These are phyloP conservation scores for Myriosclerotinia duriaeana DNA, from an alignment of 2,329 filamentous ascomycete species.

Conservation along the genomic window DNA sequence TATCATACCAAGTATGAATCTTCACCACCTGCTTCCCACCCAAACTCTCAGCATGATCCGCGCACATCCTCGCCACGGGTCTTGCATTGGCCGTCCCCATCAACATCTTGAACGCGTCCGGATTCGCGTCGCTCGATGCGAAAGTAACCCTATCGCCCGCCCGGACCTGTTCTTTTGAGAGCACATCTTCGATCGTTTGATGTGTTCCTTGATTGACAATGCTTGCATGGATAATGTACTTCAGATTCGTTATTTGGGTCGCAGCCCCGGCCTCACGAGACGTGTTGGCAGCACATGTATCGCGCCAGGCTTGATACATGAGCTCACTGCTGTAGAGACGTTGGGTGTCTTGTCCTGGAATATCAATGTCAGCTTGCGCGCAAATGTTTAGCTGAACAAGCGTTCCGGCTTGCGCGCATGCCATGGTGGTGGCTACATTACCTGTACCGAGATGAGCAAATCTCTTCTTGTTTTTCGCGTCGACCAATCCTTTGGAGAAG, in stretches of 20 bases:
- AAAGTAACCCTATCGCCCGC: background rate
- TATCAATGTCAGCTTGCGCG: background rate
- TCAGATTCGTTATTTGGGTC: background rate
- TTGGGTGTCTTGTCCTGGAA: background rate
- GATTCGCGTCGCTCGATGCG: background rate
- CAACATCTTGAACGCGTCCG: background rate
- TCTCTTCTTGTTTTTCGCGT: rapidly evolving
- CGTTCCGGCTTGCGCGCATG: background rate
- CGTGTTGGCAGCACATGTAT: background rate
- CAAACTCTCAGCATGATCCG: background rate
- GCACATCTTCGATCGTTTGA: background rate
- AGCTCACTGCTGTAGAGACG: slow-evolving; percentile 6
- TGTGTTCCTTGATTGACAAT: background rate
- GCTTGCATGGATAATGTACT: background rate
- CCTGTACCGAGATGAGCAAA: too few species aligned
- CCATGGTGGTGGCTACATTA: background rate
- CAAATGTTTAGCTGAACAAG: background rate
- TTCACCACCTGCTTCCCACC: background rate
- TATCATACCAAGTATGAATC: background rate
- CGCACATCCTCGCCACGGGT: background rate
- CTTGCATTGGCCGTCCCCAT: background rate
- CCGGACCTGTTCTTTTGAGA: background rate
- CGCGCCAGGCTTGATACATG: slow-evolving; percentile 2
- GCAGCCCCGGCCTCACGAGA: too few species aligned
- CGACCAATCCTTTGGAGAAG: background rate